phyloP scores from a whole-genome alignment of 768 basidiomycete species.

The Leccinum arenicola region DNA sequence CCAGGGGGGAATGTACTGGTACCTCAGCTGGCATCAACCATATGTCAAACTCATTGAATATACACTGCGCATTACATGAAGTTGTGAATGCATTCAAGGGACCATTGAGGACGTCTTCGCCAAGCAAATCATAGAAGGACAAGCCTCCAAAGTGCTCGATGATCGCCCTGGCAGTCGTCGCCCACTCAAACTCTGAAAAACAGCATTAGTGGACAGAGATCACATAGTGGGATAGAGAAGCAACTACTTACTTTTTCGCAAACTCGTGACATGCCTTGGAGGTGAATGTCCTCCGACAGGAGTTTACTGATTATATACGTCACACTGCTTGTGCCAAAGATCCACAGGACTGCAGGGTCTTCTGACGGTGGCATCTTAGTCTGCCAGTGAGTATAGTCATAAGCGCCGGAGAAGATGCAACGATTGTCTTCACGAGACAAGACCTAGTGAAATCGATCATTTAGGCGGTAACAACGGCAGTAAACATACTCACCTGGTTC shows the following conservation, averaged over 20 bases:
- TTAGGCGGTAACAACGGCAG: background rate
- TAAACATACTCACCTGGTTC: background rate
- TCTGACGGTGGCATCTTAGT: background rate
- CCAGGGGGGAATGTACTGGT: background rate
- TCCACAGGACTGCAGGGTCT: background rate
- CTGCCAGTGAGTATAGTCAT: too few relatives aligned
- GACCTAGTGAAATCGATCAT: background rate
- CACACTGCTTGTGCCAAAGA: background rate
- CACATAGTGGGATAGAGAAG: background rate
- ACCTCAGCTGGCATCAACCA: background rate
- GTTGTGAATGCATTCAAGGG: background rate
- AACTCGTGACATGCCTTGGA: background rate
- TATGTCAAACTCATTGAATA: background rate
- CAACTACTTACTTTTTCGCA: background rate
- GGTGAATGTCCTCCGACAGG: background rate
- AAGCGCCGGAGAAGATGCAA: background rate
- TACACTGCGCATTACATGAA: background rate
- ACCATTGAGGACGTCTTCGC: background rate
- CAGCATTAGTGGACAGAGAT: background rate
- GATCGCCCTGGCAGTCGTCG: background rate
- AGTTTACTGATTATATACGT: background rate
- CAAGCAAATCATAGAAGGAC: background rate
- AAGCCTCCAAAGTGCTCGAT: background rate
- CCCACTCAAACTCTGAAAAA: background rate
- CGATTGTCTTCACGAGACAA: background rate